Conservation (phyloP, 2,329 filamentous ascomycete species). For the Epichloe gansuensis region DNA sequence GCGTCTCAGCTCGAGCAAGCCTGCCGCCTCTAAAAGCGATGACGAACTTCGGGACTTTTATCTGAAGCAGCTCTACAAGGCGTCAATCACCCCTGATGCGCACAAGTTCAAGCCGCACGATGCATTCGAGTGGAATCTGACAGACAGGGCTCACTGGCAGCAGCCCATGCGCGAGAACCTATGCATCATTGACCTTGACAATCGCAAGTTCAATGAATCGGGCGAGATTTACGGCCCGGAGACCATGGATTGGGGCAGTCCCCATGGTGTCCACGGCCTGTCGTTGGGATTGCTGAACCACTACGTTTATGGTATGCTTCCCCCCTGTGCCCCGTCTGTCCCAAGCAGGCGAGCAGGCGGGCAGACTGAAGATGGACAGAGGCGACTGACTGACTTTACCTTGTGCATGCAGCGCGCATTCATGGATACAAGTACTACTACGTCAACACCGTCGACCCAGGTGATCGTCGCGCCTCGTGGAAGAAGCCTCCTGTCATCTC, state of each 20-base stretch:
- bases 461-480: conserved; percentile 32
- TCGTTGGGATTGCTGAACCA: conserved; percentile 31
- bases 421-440: conserved; percentile 37
- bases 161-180: conserved; percentile 24
- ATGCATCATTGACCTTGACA: conserved; percentile 34
- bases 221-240: conserved; percentile 23
- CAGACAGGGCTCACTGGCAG: conserved; percentile 17
- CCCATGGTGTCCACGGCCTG: conserved; percentile 20
- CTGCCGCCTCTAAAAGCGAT: background rate
- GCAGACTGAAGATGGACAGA: background rate
- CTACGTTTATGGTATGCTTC: conserved; percentile 27
- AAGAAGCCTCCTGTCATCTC: conserved; percentile 30
- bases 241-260: conserved; percentile 24
- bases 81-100: conserved; percentile 15
- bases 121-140: conserved; percentile 20
- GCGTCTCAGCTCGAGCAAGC: background rate
- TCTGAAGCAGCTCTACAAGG: conserved; percentile 20
- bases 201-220: conserved; percentile 23
- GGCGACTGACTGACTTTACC: background rate
- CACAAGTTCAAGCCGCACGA: conserved; percentile 18
- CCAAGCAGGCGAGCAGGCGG: background rate
- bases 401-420: conserved; percentile 22
- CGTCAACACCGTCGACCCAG: conserved; percentile 23
- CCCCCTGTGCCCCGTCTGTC: background rate
- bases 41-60: conserved; percentile 18